These are phyloP conservation scores for Magnolia kwangsiensis DNA, from an alignment of 164 flowering plant genomes.

Conservation along the genomic window DNA sequence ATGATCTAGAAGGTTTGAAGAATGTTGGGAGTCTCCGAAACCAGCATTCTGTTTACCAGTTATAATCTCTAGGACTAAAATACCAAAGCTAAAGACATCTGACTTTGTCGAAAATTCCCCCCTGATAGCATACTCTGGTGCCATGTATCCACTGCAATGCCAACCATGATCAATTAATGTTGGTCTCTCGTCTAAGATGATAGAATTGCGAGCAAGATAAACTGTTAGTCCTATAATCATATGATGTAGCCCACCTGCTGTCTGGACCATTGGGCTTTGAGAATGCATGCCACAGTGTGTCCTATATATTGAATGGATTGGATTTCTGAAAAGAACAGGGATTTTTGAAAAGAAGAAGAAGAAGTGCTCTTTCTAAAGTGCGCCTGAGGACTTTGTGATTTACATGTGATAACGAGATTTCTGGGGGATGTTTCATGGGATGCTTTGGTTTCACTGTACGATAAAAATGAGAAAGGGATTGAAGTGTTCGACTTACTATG, in stretches of 20 bases:
- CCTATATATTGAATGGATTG: too few species aligned
- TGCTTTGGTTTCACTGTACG: not conserved
- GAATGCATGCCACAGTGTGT: too few species aligned
- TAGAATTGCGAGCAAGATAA: too few species aligned
- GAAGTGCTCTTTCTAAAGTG: too few species aligned
- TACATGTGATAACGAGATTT: not conserved
- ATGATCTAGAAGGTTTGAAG: slow-evolving; percentile 20
- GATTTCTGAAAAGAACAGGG: too few species aligned
- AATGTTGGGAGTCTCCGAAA: slow-evolving; percentile 14
- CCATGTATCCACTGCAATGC: slow-evolving; percentile 43
- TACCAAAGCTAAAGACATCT: slow-evolving; percentile 48
- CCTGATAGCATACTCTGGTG: slow-evolving; percentile 43
- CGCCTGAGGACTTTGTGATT: too few species aligned
- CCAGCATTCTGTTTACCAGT: slow-evolving; percentile 21
- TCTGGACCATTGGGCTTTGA: too few species aligned
- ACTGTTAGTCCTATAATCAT: too few species aligned
- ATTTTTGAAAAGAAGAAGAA: too few species aligned
- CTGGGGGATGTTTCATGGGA: not conserved
- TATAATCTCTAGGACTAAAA: slow-evolving; percentile 39
- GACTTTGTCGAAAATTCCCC: slow-evolving; percentile 41
- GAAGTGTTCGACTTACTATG: slow-evolving; percentile 27
- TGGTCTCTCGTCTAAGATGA: too few species aligned
- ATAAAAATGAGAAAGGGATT: not conserved
- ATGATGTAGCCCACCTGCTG: too few species aligned
- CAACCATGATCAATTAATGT: not conserved